Conservation (phyloP, 2,329 filamentous ascomycete genomes). For the Hyphodiscus sp. region DNA sequence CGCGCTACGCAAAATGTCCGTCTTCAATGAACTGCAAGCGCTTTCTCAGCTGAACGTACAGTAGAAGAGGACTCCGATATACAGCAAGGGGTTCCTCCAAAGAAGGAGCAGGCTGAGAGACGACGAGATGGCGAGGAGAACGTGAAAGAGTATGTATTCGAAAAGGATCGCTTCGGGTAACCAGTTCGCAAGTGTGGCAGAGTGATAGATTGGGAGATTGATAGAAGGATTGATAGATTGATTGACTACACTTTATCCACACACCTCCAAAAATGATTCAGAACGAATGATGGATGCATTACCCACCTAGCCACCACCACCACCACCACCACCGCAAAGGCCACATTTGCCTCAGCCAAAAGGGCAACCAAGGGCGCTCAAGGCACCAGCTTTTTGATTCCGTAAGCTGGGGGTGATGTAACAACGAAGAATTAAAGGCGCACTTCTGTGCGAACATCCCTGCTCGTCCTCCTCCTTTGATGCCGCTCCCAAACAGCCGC, state of each 20-base stretch:
- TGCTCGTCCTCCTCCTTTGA: neutral
- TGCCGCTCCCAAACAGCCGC: neutral
- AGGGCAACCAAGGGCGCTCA: neutral
- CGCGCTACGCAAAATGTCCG: too few relatives aligned
- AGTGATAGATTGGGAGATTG: neutral
- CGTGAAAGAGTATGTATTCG: neutral
- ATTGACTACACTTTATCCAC: neutral
- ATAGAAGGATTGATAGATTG: neutral
- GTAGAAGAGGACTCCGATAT: too few relatives aligned
- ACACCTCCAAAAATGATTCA: slow-evolving; percentile 4
- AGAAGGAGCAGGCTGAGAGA: neutral
- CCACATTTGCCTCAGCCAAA: too few relatives aligned
- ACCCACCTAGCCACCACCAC: too few relatives aligned
- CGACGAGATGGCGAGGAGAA: neutral
- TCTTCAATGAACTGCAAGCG: too few relatives aligned
- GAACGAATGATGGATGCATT: slow-evolving; percentile 4
- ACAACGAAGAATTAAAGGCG: too few relatives aligned
- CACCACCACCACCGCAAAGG: neutral
- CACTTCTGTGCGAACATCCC: neutral
- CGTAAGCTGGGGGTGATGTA: slow-evolving; percentile 9
- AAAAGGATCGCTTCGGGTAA: neutral
- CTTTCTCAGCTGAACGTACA: neutral
- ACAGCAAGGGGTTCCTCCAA: neutral
- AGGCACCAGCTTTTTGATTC: slow-evolving; percentile 14
- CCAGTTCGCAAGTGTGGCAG: neutral